Base-by-base conservation (phyloP, 2,329 filamentous ascomycete species). In the Akanthomyces lecanii region DNA sequence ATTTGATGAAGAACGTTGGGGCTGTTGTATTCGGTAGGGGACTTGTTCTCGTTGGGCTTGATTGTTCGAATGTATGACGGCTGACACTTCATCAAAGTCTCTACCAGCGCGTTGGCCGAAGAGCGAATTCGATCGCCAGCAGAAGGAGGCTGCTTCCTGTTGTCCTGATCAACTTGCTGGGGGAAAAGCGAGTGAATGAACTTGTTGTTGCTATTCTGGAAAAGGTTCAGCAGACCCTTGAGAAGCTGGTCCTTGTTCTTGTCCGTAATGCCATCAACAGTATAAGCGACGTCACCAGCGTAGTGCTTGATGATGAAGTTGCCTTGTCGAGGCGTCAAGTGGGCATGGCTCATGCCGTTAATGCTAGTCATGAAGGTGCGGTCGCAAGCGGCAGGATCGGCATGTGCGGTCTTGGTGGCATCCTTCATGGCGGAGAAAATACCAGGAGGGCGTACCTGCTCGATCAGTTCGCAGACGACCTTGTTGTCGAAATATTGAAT, bases 401-500 rank as follows among this genome's bases (percentile, higher is more conserved):
- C 95, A 75, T 97, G 93, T 5, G 95, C 95, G n/a, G 95, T 98
- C 70, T 96, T 96, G 67, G 95, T 98, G 54, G 95, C 95, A 78
- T 99, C 95, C 74, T 99, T 99, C 78, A 99, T 81, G 4, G 93
- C 93, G 7, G 95, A 95, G 73, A 99, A 97, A 52, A 99, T 87
- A 71, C 95, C 95, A 1, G 92, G 90, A 6, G 95, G 95, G 61
- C 93, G 83, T 73, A 89, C 87, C 72, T 96, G 91, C 76, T 99
- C 95, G 69, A 99, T 99, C 71, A 99, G 77, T 65, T 97, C 95
- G 74, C 95, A 99, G 63, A 99, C 95, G 54, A 99, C 89, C 81
- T 98, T 98, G 83, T 99, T 99, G 78, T 99, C 95, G 70, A 98
- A 99, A 78, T 98, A 99, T 71, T 95, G 96, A 82, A 99, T 99